phyloP scores from a whole-genome alignment of 345 rosid species.

The Dipteronia sinensis region DNA sequence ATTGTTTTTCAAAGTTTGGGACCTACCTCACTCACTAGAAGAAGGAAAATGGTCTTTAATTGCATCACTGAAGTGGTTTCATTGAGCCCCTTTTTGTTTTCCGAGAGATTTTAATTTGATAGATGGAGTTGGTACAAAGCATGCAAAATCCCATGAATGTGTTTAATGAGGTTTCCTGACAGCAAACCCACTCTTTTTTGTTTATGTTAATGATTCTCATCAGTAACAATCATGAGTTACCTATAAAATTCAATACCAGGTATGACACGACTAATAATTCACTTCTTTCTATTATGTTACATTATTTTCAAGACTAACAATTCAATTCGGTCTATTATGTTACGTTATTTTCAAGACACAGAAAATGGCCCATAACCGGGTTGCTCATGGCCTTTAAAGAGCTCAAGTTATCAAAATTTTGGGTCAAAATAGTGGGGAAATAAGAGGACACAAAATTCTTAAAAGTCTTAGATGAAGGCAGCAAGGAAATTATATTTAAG shows the following conservation, averaged over 20 bases:
- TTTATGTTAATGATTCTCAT: conserved; percentile 13
- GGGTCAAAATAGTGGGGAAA: too few species aligned
- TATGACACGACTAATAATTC: neutral
- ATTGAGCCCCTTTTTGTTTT: neutral
- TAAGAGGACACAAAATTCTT: too few species aligned
- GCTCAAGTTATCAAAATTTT: too few species aligned
- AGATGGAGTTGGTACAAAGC: conserved; percentile 20
- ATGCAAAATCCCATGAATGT: conserved; percentile 14
- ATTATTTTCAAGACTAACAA: too few species aligned
- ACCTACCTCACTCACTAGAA: neutral
- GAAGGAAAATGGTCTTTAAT: neutral
- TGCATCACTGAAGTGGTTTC: neutral
- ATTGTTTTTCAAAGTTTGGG: neutral
- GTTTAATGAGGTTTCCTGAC: neutral
- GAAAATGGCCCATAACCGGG: too few species aligned
- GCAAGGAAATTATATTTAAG: neutral
- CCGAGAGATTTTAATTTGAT: neutral
- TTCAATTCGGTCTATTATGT: too few species aligned
- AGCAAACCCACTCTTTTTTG: neutral
- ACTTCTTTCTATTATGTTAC: too few species aligned
- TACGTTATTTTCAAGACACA: too few species aligned
- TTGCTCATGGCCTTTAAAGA: too few species aligned
- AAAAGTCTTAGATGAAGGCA: neutral
- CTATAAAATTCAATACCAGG: too few species aligned
- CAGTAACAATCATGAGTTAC: neutral